A percentile compares a stretch with the other conserved stretches of the same genome.
Evolutionary conservation across 140 eudicot genomes (phyloP).

Genomic region (Ambrosia hybrid): DNA sequence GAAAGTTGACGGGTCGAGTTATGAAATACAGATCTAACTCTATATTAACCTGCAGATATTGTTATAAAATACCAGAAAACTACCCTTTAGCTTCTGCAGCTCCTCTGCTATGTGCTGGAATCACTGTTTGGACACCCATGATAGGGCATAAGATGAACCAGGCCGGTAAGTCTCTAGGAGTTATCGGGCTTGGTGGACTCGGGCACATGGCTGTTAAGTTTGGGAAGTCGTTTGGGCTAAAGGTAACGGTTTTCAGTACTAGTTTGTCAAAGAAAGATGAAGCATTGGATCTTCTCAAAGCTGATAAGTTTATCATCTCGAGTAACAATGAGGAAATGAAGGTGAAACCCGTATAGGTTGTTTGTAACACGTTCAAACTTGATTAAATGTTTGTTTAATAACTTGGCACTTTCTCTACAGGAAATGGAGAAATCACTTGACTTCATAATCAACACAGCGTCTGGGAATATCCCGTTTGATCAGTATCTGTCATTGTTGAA

Average conservation of each 20-base stretch:
- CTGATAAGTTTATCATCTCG: conserved; percentile 49
- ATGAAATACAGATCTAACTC: not conserved
- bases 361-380: not conserved
- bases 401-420: conserved; percentile 36
- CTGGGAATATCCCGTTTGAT: conserved; percentile 77
- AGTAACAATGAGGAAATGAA: conserved; percentile 44
- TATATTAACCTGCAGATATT: conserved; percentile 37
- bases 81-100: conserved; percentile 53
- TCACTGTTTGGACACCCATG: conserved; percentile 64
- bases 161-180: conserved; percentile 54
- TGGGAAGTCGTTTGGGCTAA: conserved; percentile 59
- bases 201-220: conserved; percentile 64
- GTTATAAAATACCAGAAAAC: conserved; percentile 46
- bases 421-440: conserved; percentile 61
- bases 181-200: conserved; percentile 62
- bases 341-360: conserved; percentile 18
- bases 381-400: not conserved
- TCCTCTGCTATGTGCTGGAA: conserved; percentile 62
- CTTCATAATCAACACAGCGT: conserved; percentile 78
- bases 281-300: conserved; percentile 43
- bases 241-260: conserved; percentile 49
- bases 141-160: conserved; percentile 48
- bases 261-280: conserved; percentile 54
- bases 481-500: conserved; percentile 65
- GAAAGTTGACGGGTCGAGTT: not conserved